phyloP scores from a whole-genome alignment of 2,329 filamentous ascomycete species.

The Cyphellophora europaea region DNA sequence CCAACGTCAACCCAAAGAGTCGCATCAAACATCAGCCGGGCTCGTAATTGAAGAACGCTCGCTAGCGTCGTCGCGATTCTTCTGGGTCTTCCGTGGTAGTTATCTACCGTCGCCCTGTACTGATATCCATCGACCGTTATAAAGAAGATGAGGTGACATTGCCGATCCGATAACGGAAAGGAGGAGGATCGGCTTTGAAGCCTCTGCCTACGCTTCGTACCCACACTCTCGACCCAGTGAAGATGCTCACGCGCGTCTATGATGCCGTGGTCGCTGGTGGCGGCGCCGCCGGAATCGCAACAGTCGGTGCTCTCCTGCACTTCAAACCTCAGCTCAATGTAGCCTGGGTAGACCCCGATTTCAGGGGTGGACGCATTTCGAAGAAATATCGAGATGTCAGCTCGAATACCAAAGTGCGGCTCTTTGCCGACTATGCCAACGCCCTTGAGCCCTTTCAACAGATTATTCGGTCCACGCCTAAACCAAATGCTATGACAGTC shows the following conservation, averaged over 20 bases:
- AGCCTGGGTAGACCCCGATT: slow-evolving; percentile 48
- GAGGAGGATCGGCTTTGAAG: too few relatives aligned
- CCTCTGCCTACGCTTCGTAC: too few relatives aligned
- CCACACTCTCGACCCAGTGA: too few relatives aligned
- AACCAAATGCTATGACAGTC: slow-evolving; percentile 46
- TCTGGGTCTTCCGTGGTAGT: too few relatives aligned
- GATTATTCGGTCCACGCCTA: slow-evolving; percentile 38
- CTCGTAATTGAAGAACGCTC: too few relatives aligned
- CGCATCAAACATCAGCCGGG: too few relatives aligned
- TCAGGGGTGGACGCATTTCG: slow-evolving; percentile 44
- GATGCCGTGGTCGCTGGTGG: slow-evolving; percentile 51
- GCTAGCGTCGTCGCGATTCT: too few relatives aligned
- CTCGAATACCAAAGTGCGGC: slow-evolving; percentile 52
- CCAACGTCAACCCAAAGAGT: too few relatives aligned
- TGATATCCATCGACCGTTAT: too few relatives aligned
- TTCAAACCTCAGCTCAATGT: slow-evolving; percentile 33
- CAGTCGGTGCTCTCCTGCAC: slow-evolving; percentile 53
- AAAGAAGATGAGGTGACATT: too few relatives aligned
- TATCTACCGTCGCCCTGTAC: too few relatives aligned
- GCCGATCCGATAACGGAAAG: too few relatives aligned
- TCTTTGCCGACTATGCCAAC: slow-evolving; percentile 50
- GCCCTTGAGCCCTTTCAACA: slow-evolving; percentile 43
- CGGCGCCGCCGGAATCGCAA: slow-evolving; percentile 50
- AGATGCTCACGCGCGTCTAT: neutral
- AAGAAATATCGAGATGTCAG: slow-evolving; percentile 53